Evolutionary conservation across 1,139 yeast species (phyloP).

Genomic region (Debaryomyces singareniensis): DNA sequence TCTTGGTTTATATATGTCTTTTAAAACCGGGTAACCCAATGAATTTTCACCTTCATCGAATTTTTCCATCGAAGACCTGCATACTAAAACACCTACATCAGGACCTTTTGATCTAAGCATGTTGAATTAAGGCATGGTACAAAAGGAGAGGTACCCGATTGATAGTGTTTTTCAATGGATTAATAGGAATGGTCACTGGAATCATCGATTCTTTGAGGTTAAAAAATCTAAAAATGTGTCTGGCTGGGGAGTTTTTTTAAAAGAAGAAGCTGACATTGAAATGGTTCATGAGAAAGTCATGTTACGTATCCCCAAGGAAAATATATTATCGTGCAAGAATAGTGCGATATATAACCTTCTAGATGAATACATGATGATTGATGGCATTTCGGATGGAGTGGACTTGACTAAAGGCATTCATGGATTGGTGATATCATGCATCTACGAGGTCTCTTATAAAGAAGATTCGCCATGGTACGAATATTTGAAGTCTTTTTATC

Average conservation of each 20-base stretch:
- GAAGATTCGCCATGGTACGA: constrained; percentile 69
- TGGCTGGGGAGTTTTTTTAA: constrained; percentile 67
- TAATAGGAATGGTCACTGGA: constrained; percentile 43
- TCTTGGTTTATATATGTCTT: neutral
- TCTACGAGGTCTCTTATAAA: constrained; percentile 56
- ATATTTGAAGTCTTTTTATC: constrained; percentile 54
- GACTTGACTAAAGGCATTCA: constrained; percentile 49
- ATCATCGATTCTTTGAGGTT: constrained; percentile 37
- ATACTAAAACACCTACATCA: no score
- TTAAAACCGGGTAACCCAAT: neutral
- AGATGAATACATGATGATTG: constrained; percentile 56
- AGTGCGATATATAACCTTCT: constrained; percentile 64
- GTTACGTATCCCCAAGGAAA: constrained; percentile 44
- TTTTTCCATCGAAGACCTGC: no score
- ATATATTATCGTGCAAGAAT: constrained; percentile 51
- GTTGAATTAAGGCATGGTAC: no score
- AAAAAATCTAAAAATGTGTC: constrained; percentile 43
- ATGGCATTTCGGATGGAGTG: constrained; percentile 14
- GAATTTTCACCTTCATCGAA: no score
- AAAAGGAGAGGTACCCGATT: no score
- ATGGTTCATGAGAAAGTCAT: constrained; percentile 20
- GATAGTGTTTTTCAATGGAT: constrained; percentile 35
- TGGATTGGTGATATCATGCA: constrained; percentile 59
- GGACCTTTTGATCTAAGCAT: no score
- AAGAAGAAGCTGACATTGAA: constrained; percentile 21